Evolutionary conservation across 2,329 filamentous ascomycete genomes (phyloP).

Genomic region (Nemania sp.): DNA sequence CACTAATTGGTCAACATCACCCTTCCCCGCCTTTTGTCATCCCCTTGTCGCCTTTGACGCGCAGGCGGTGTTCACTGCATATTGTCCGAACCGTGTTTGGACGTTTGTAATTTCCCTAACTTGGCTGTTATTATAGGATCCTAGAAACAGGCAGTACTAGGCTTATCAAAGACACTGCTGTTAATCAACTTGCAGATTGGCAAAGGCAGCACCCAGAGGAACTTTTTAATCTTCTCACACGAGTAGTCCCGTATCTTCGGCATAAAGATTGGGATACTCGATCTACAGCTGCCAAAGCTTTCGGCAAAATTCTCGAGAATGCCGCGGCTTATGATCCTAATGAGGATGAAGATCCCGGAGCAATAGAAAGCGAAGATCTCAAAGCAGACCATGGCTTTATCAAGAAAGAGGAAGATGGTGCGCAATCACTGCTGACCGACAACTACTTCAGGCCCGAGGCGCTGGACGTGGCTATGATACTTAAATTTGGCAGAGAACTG

Average conservation of each 20-base stretch:
- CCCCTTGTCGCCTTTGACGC: not conserved
- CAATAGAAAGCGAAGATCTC: slow-evolving; percentile 49
- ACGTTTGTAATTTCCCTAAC: not conserved
- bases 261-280: slow-evolving; percentile 98
- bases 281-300: slow-evolving; percentile 88
- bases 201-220: slow-evolving; percentile 98
- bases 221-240: slow-evolving; percentile 89
- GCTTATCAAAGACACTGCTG: slow-evolving; percentile 94
- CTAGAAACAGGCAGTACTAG: slow-evolving; percentile 97
- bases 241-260: slow-evolving; percentile 92
- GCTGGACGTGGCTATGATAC: slow-evolving; percentile 76
- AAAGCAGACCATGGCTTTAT: slow-evolving; percentile 48
- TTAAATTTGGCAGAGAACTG: slow-evolving; percentile 82
- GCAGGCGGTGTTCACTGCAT: too few relatives aligned
- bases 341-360: slow-evolving; percentile 61
- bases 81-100: not conserved
- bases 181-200: slow-evolving; percentile 94
- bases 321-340: slow-evolving; percentile 89
- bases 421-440: slow-evolving; percentile 51
- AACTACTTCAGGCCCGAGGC: slow-evolving; percentile 72
- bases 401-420: slow-evolving; percentile 66
- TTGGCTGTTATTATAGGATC: slow-evolving; percentile 60
- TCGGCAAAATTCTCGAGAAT: slow-evolving; percentile 91
- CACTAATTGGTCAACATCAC: slow-evolving; percentile 2
- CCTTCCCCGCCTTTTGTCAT: not conserved